Conservation (phyloP, 306 rosid genomes). For the Ochetophila trinervis region DNA sequence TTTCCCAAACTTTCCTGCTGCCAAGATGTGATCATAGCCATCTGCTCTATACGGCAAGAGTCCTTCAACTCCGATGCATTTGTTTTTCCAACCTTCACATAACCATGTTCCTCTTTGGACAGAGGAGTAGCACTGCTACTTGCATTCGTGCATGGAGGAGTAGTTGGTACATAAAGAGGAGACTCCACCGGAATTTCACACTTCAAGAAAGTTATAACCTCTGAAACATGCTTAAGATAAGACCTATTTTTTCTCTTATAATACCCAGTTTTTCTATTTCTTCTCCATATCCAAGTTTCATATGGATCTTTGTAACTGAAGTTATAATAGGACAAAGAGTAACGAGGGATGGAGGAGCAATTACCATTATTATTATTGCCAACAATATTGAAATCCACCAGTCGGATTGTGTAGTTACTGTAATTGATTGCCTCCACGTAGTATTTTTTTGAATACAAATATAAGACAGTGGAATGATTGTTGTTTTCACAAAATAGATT, state of each 20-base stretch:
- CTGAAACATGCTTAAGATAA: neutral
- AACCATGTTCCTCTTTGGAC: neutral
- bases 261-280: no score
- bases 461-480: neutral
- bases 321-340: neutral
- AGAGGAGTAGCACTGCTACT: neutral
- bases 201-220: neutral
- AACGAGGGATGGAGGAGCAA: constrained; percentile 1
- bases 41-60: no score
- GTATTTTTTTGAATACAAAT: neutral
- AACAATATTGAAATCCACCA: constrained; percentile 12
- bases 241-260: no score
- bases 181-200: neutral
- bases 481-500: constrained; percentile 13
- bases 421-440: constrained; percentile 1
- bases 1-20: no score
- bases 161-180: neutral
- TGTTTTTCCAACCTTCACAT: neutral
- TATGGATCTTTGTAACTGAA: constrained; percentile 5
- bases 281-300: no score
- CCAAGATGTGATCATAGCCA: neutral
- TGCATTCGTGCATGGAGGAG: neutral
- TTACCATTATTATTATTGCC: no score
- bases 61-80: neutral
- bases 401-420: constrained; percentile 21